Evolutionary conservation across 257 asterid species (phyloP), one percentile per base, ranked within the genome.

Genomic region (Lycium ferocissimum): DNA sequence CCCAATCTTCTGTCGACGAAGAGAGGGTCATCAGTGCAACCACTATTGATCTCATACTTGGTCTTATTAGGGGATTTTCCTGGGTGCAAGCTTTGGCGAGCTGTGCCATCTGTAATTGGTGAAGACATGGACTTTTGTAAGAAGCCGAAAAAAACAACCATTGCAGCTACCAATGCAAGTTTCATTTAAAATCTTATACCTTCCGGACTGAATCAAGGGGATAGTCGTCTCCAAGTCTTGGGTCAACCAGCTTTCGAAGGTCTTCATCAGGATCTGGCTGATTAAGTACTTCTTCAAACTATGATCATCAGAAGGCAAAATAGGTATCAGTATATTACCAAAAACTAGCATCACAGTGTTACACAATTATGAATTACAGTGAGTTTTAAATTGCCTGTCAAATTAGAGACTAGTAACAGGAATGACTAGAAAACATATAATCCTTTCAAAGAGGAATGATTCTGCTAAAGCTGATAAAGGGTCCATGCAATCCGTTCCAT

Each of bases 1-100:
- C 98, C 98, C 98, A 94, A 56, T 95, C 96, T 73, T 94, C 98
- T 9, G 97, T 94, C 4, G 97, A 61, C 12, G 98, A 95, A 13
- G 97, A 93, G 9, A 94, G 98, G 9, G 97, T 94, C 98, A 95
- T 95, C 83, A 95, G 80, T 0, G 96, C 98, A 33, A 95, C 98
- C 10, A 94, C 98, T 11, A 94, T 92, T 10, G 98, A 95, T 84
- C 98, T 88, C 98, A 94, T 95, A 82, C 92, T 92, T 6, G 98
- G 98, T 59, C 98, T 91, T 9, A 93, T 91, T 84, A 94, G 84
- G 84, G 98, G 96, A 79, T 88, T 93, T 84, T 95, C 98, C 9
- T 92, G 95, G 1, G 98, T 95, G 90, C 98, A 95, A 71, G 91
- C 97, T 86, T 85, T 94, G 3, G 98, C 98, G 62, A 95, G 95